Evolutionary conservation across 208 protist species (phyloP), one percentile per base, ranked within the genome.

Genomic region (Trypanosoma caninum): DNA sequence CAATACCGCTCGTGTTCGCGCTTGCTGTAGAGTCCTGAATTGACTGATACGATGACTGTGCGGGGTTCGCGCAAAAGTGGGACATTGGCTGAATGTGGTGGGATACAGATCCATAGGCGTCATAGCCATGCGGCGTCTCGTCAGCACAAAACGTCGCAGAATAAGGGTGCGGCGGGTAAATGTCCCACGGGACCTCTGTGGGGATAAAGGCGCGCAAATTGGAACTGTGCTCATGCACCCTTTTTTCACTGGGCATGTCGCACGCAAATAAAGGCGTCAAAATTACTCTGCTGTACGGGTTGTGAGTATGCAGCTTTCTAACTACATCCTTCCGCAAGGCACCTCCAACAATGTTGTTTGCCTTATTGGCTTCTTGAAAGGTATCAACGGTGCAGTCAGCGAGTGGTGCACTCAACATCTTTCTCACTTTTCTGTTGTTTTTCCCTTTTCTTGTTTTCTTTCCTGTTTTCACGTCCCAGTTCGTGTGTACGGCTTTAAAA

Each of bases 381-480:
- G 50, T 73, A 50, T 76, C 80, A 18, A 72, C 48, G 31, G 81
- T 88, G 65, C 84, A 91, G 66, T 91, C 84, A 13, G 71, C 28
- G 27, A 91, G 72, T 14, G 79, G 76, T 30, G 58, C 55, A 47
- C 34, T 30, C 41, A 22, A 11, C 54, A 64, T 64, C 16, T 45
- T 30, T 60, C 31, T 31, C 6, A 14, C 31, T 27, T 33, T 14
- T 33, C 2, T 53, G 5, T 37, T 6, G 13, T 3, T 50, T 8
- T 37, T 55, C 4, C 14, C 4, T 34, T 33, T 11, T 64, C 3
- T 53, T 44, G 27, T 46, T 46, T 31, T 28, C 7, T 42, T 38
- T 38, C 34, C 13, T 38, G 7, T 38, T 38, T 38, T 38, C 34
- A 13, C 13, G 34, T 38, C 9, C 34, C 34, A 14, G 9, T 13